phyloP scores from a whole-genome alignment of 2,329 filamentous ascomycete genomes.

The Neonectria punicea region DNA sequence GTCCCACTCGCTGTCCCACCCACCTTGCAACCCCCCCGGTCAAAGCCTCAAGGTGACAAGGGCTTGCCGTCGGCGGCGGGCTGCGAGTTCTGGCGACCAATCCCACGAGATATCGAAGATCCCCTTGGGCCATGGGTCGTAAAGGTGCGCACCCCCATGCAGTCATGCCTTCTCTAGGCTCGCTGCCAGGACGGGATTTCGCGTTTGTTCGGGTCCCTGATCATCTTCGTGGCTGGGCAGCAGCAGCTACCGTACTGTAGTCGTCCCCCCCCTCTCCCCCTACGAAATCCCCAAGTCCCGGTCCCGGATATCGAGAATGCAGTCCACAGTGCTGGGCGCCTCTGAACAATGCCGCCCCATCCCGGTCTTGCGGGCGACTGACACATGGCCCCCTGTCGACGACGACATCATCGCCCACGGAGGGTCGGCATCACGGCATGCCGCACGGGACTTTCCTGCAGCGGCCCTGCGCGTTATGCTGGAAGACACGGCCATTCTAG shows the following conservation, averaged over 20 bases:
- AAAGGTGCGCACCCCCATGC: not conserved
- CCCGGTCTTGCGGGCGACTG: conserved; percentile 11
- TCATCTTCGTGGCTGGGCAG: conserved; percentile 1
- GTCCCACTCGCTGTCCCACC: not conserved
- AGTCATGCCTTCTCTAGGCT: not conserved
- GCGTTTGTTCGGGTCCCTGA: conserved; percentile 1
- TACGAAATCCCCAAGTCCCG: not conserved
- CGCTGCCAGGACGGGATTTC: not conserved
- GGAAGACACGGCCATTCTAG: conserved; percentile 9
- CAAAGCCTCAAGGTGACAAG: conserved; percentile 1
- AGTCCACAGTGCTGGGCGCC: not conserved
- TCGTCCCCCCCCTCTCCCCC: too few species aligned
- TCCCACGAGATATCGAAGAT: conserved; percentile 5
- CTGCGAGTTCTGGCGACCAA: not conserved
- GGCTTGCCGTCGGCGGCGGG: not conserved
- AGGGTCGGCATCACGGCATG: conserved; percentile 29
- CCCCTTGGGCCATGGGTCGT: not conserved
- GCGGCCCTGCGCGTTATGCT: conserved; percentile 14
- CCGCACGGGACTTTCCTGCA: conserved; percentile 14
- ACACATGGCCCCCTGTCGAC: conserved; percentile 3
- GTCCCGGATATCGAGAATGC: not conserved
- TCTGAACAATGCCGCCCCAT: conserved; percentile 14
- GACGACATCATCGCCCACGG: conserved; percentile 14
- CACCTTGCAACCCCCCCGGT: not conserved
- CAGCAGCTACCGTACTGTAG: not conserved